A percentile compares a stretch with the other conserved stretches of the same genome.
Evolutionary conservation across 768 basidiomycete species (phyloP).

Genomic region (Zangia roseola): DNA sequence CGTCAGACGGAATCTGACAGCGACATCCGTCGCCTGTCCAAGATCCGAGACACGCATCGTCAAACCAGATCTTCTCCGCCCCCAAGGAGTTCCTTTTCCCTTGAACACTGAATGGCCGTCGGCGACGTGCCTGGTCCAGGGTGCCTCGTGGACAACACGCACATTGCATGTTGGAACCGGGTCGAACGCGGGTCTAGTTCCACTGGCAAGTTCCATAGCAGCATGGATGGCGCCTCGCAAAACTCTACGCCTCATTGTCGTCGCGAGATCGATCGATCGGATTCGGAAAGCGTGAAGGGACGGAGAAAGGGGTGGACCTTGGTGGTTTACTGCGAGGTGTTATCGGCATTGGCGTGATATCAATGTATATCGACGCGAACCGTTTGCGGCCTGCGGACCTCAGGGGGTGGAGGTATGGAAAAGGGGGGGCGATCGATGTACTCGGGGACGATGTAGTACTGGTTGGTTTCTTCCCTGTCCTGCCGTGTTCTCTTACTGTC

Average conservation of each 20-base stretch:
- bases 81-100: no score
- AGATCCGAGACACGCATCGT: neutral
- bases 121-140: neutral
- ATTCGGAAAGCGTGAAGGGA: neutral
- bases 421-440: no score
- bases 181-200: neutral
- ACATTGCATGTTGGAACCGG: neutral
- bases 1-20: neutral
- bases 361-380: neutral
- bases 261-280: neutral
- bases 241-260: conserved; percentile 5
- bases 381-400: neutral
- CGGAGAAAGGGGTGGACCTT: no score
- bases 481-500: no score
- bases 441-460: no score
- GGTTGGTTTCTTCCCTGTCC: no score
- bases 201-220: no score
- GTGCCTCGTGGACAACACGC: conserved; percentile 2
- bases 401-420: no score
- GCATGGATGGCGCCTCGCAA: neutral
- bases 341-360: no score
- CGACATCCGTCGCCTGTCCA: no score
- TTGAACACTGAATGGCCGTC: neutral
- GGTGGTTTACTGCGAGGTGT: no score
- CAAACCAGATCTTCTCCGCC: no score